These are phyloP conservation scores for Cyclocybe aegerita DNA, from an alignment of 768 basidiomycete genomes.

Conservation along the genomic window DNA sequence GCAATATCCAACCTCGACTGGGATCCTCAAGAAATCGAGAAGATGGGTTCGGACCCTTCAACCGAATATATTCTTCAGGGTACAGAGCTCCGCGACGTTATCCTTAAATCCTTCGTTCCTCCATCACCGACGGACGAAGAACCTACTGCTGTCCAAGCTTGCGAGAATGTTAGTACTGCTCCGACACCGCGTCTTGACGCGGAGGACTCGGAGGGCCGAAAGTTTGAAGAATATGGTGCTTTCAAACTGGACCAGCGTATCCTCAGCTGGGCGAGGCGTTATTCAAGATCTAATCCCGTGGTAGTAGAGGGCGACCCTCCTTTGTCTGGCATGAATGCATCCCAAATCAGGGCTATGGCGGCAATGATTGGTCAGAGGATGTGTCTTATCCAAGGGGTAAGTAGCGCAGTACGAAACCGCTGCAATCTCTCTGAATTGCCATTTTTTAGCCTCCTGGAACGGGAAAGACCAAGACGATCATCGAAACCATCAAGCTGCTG, in stretches of 20 bases:
- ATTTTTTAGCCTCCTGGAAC: constrained; percentile 78
- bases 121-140: constrained; percentile 19
- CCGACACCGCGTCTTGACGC: constrained; percentile 34
- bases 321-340: constrained; percentile 61
- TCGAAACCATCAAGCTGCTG: constrained; percentile 78
- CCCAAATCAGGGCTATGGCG: constrained; percentile 82
- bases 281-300: constrained; percentile 58
- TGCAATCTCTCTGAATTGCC: constrained; percentile 3
- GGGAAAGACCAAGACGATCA: constrained; percentile 90
- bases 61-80: constrained; percentile 63
- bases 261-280: constrained; percentile 77
- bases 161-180: constrained; percentile 28
- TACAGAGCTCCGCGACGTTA: constrained; percentile 67
- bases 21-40: constrained; percentile 48
- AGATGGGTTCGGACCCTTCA: constrained; percentile 22
- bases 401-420: constrained; percentile 21
- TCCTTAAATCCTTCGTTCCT: constrained; percentile 57
- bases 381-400: constrained; percentile 84
- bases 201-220: constrained; percentile 7
- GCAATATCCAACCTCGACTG: constrained; percentile 60
- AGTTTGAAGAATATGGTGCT: constrained; percentile 35
- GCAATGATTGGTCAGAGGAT: constrained; percentile 80
- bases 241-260: constrained; percentile 76
- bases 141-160: constrained; percentile 34
- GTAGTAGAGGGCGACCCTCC: constrained; percentile 77